These are phyloP conservation scores for Sergeia podlipaevii DNA, from an alignment of 208 protist genomes.

Conservation along the genomic window DNA sequence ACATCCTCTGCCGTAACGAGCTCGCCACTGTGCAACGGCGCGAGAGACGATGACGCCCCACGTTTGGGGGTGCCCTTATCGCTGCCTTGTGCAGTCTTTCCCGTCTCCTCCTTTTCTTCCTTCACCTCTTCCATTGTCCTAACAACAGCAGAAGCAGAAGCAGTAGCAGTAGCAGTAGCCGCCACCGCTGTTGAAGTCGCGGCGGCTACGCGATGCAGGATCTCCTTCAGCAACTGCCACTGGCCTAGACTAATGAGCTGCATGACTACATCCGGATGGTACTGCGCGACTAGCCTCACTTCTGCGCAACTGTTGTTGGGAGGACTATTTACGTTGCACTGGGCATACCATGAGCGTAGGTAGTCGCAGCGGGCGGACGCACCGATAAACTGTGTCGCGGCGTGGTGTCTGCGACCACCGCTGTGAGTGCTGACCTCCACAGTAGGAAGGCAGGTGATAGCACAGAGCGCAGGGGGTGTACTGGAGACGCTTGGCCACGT, in stretches of 20 bases:
- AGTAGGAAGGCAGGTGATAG: background rate
- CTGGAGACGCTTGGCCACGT: constrained; percentile 13
- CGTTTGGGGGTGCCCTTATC: too few relatives aligned
- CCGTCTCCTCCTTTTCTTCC: too few relatives aligned
- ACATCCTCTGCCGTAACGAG: background rate
- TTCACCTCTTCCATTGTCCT: background rate
- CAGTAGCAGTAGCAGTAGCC: background rate
- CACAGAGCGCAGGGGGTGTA: background rate
- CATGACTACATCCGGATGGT: constrained; percentile 64
- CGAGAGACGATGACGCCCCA: too few relatives aligned
- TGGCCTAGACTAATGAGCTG: constrained; percentile 65
- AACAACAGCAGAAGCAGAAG: background rate
- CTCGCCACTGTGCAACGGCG: too few relatives aligned
- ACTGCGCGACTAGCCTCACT: constrained; percentile 22
- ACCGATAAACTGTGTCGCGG: constrained; percentile 6
- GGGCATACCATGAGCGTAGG: background rate
- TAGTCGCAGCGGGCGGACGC: constrained; percentile 2
- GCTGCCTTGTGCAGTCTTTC: too few relatives aligned
- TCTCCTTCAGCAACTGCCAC: constrained; percentile 33
- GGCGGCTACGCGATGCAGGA: constrained; percentile 26
- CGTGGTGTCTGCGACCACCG: background rate
- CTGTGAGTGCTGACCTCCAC: background rate
- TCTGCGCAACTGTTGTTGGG: background rate
- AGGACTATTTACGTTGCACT: constrained; percentile 9
- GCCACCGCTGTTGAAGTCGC: constrained; percentile 13